A percentile compares a stretch with the other conserved stretches of the same genome.
Evolutionary conservation across 345 rosid species (phyloP).

Genomic region (Gossypium raimondii): DNA sequence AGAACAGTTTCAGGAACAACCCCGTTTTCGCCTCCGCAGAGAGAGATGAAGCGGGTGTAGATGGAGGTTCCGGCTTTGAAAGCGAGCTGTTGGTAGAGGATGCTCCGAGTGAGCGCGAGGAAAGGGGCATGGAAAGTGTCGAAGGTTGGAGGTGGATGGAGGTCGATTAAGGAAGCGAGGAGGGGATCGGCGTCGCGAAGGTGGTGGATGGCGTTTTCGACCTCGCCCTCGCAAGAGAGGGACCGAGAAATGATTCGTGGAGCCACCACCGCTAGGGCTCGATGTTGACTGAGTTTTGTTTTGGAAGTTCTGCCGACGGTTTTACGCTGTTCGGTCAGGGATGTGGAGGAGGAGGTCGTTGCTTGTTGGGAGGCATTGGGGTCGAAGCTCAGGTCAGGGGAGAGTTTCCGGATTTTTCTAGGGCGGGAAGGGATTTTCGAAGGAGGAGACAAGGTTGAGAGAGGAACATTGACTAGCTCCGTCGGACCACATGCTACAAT

Average conservation of each 20-base stretch:
- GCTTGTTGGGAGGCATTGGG: conserved; percentile 21
- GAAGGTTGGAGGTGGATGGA: conserved; percentile 67
- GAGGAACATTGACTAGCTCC: conserved; percentile 32
- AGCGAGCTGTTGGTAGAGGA: conserved; percentile 89
- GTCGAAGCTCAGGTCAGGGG: conserved; percentile 39
- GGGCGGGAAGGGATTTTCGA: conserved; percentile 93
- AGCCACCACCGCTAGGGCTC: conserved; percentile 28
- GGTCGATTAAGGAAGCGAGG: conserved; percentile 56
- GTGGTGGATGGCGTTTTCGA: conserved; percentile 66
- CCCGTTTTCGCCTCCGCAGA: conserved; percentile 75
- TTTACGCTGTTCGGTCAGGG: conserved; percentile 27
- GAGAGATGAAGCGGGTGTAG: conserved; percentile 76
- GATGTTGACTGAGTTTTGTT: conserved; percentile 31
- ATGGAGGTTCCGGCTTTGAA: conserved; percentile 83
- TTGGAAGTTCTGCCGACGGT: conserved; percentile 20
- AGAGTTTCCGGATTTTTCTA: conserved; percentile 71
- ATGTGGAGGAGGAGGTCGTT: conserved; percentile 22
- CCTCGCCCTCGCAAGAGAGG: conserved; percentile 79
- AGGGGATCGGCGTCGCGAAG: conserved; percentile 78
- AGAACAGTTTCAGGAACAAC: conserved; percentile 74
- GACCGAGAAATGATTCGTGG: conserved; percentile 61
- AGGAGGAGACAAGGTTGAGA: conserved; percentile 44
- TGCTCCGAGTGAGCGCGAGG: conserved; percentile 79
- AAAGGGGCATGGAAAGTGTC: conserved; percentile 79
- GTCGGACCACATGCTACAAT: conserved; percentile 25